These are phyloP conservation scores for Dictyostelium firmibasis DNA, from an alignment of 78 protist genomes.

Conservation along the genomic window DNA sequence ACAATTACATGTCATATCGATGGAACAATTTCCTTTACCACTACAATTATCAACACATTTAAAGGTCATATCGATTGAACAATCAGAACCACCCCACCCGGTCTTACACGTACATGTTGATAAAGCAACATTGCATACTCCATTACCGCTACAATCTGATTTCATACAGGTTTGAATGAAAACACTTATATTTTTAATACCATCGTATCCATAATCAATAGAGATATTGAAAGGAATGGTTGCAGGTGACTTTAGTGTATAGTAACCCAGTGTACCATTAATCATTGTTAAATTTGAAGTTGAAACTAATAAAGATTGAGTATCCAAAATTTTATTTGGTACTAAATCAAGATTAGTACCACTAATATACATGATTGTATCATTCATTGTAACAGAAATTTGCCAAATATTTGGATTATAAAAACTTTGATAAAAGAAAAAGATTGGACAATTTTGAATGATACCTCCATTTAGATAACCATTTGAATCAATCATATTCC, in stretches of 20 bases:
- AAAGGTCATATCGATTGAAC: neutral
- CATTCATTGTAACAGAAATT: neutral
- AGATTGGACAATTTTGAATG: neutral
- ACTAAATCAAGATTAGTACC: neutral
- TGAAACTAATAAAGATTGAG: neutral
- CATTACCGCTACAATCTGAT: constrained; percentile 82
- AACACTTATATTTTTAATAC: neutral
- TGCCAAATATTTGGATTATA: neutral
- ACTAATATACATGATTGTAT: neutral
- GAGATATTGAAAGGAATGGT: neutral
- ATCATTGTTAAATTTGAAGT: neutral
- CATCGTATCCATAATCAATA: neutral
- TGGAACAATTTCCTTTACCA: constrained; percentile 5
- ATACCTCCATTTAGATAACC: neutral
- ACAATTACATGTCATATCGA: constrained; percentile 9
- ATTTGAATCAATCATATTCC: neutral
- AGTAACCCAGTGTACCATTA: neutral
- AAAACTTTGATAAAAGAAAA: neutral
- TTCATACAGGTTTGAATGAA: neutral
- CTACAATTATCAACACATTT: constrained; percentile 28
- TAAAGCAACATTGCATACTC: constrained; percentile 89
- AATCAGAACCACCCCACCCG: constrained; percentile 24
- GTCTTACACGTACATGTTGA: constrained; percentile 86
- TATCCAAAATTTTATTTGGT: neutral
- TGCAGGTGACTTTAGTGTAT: neutral